Base-by-base conservation (phyloP, 23 red algal species). In the Pyropia haitanensis region DNA sequence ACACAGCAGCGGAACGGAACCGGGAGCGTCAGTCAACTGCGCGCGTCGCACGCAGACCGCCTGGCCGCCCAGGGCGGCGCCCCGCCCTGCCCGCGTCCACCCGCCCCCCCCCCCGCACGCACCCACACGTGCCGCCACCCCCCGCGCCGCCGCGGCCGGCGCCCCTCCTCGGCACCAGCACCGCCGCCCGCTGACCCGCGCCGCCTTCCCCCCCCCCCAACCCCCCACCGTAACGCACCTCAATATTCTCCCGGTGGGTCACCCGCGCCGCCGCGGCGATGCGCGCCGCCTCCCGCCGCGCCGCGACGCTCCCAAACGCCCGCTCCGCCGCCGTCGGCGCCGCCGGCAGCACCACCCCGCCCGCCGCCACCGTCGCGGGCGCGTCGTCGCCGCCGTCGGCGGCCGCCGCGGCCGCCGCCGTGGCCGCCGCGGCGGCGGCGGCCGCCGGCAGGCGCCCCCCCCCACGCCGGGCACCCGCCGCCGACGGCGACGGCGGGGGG, bases 201-300 rank as follows among this genome's bases (percentile, higher is more conserved):
- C 23, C 23, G 5, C 23, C 7, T 14, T 23, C 23, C 32, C 22
- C 23, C 22, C 21, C 23, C 64, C 4, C 32, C 4, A 1, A 13
- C 22, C 2, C 32, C 23, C 27, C 23, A 1, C 4, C 2, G 49
- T 1, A 26, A 60, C 57, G 57, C 51, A 79, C 74, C 61, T 79
- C 74, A 18, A 79, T 58, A 16, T 79, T 27, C 15, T 79, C 74
- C 21, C 54, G 46, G 66, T 79, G 44, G 26, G 63, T 52, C 6
- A 27, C 61, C 26, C 23, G 22, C 5, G 74, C 74, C 29, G 28
- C 74, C 67, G 26, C 25, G 28, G 49, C 48, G 16, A 79, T 21
- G 22, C 63, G 23, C 14, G 51, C 74, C 18, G 24, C 18, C 25
- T 79, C 74, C 12, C 74, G 27, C 8, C 34, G 21, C 61, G 39